These are phyloP conservation scores for Quercus cerris DNA, from an alignment of 306 rosid species.

Conservation along the genomic window DNA sequence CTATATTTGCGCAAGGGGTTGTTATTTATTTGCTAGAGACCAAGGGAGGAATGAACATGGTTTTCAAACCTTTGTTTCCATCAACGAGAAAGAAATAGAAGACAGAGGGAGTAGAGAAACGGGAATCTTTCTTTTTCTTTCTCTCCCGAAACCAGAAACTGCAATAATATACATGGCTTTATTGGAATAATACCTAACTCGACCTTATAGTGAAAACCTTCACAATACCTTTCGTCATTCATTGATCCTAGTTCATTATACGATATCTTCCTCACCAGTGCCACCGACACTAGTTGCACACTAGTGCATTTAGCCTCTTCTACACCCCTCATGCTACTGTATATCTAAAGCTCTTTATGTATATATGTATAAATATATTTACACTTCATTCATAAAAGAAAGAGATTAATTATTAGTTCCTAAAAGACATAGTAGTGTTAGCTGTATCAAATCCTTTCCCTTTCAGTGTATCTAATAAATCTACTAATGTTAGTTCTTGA, in stretches of 20 bases:
- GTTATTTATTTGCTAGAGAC: conserved; percentile 29
- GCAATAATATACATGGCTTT: conserved; percentile 35
- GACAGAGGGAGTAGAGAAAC: conserved; percentile 39
- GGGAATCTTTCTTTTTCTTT: conserved; percentile 36
- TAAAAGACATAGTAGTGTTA: not conserved
- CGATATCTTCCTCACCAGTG: conserved; percentile 16
- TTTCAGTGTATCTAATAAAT: not conserved
- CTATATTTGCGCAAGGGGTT: not conserved
- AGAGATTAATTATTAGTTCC: not conserved
- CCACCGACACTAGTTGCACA: conserved; percentile 34
- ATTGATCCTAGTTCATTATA: conserved; percentile 25
- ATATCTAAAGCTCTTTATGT: not conserved
- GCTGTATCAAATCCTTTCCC: not conserved
- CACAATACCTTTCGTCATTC: conserved; percentile 45
- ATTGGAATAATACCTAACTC: conserved; percentile 43
- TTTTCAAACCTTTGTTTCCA: conserved; percentile 27
- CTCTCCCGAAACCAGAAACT: conserved; percentile 22
- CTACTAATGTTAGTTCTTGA: not conserved
- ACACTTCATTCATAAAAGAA: not conserved
- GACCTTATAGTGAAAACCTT: conserved; percentile 38
- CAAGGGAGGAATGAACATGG: conserved; percentile 36
- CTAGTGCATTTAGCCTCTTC: conserved; percentile 12
- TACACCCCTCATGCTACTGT: not conserved
- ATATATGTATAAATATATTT: no score
- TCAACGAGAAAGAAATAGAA: conserved; percentile 15